phyloP scores from a whole-genome alignment of 140 eudicot species.

The Bidens hawaiensis region DNA sequence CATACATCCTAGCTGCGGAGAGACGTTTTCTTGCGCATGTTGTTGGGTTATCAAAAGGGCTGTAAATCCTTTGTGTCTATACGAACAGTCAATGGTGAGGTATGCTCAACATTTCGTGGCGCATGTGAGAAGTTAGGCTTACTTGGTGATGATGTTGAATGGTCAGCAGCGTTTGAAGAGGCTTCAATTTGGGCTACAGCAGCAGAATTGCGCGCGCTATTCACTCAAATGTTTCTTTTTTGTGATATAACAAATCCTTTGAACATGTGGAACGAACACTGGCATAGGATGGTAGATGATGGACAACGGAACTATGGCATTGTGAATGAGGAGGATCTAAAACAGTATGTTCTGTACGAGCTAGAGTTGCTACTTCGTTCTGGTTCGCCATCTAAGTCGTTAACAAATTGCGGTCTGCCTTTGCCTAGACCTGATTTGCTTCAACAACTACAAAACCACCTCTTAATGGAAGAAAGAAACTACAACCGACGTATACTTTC shows the following conservation, averaged over 20 bases:
- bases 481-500: not conserved
- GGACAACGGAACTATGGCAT: not conserved
- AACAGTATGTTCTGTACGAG: not conserved
- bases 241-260: too few species aligned
- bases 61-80: too few species aligned
- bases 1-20: not conserved
- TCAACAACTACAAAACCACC: not conserved
- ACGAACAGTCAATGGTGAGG: too few species aligned
- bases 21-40: not conserved
- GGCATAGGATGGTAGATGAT: not conserved
- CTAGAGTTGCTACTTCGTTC: not conserved
- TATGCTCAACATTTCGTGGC: not conserved
- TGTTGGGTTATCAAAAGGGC: too few species aligned
- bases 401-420: not conserved
- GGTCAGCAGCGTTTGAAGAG: not conserved
- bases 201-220: not conserved
- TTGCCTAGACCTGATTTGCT: not conserved
- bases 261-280: not conserved
- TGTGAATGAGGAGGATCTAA: not conserved
- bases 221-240: not conserved
- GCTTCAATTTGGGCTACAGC: not conserved
- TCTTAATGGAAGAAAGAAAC: not conserved
- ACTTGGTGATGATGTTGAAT: not conserved
- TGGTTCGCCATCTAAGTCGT: not conserved
- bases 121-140: not conserved